Conservation (phyloP, 495 filamentous ascomycete genomes). For the Tuber melanosporum region DNA sequence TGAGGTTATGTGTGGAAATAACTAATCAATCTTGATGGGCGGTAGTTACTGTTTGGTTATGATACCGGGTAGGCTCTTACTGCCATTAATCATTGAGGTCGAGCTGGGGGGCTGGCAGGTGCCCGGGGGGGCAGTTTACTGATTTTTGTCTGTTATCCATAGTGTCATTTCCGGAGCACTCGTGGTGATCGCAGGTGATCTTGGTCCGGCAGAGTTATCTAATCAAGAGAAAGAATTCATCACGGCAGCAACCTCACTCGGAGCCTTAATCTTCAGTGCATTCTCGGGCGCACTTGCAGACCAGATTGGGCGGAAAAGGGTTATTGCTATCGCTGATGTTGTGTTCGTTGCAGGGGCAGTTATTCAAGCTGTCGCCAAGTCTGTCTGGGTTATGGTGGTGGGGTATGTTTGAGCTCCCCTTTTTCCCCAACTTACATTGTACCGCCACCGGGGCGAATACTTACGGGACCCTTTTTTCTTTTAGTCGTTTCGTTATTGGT, state of each 20-base stretch:
- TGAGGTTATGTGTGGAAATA: constrained; percentile 11
- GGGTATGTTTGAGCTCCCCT: constrained; percentile 44
- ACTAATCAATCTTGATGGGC: neutral
- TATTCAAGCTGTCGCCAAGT: constrained; percentile 57
- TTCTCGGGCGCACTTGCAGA: constrained; percentile 70
- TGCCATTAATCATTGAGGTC: neutral
- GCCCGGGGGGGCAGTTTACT: constrained; percentile 22
- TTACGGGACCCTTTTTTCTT: neutral
- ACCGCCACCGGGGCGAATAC: neutral
- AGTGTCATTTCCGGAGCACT: constrained; percentile 83
- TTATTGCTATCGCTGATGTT: constrained; percentile 71
- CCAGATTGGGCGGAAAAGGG: constrained; percentile 60
- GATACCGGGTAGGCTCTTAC: constrained; percentile 43
- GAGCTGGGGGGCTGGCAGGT: neutral
- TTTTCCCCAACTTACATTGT: neutral
- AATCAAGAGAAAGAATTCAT: constrained; percentile 77
- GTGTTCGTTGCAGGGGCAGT: constrained; percentile 71
- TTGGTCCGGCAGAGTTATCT: constrained; percentile 58
- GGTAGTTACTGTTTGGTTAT: constrained; percentile 72
- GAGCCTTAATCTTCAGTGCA: constrained; percentile 69
- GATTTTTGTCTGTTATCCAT: constrained; percentile 53
- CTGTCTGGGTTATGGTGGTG: constrained; percentile 63
- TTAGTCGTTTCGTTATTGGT: constrained; percentile 66
- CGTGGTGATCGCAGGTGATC: constrained; percentile 65
- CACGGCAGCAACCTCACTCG: constrained; percentile 71